phyloP scores from a whole-genome alignment of 2,329 filamentous ascomycete species.

The Juglanconis juglandina region DNA sequence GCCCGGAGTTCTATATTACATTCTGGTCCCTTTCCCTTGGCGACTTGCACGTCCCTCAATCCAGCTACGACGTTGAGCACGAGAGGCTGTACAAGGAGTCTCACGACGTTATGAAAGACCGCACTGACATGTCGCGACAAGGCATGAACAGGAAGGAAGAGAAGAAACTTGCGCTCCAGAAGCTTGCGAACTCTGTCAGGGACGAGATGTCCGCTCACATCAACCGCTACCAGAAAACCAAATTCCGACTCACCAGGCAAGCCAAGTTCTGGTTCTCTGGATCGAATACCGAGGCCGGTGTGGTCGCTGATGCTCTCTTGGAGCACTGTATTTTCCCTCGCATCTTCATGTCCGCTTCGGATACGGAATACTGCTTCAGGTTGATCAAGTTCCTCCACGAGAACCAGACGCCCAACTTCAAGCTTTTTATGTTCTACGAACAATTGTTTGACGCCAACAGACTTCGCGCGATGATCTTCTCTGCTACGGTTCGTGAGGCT shows the following conservation, averaged over 20 bases:
- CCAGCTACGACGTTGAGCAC: slow-evolving; percentile 75
- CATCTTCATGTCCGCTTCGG: slow-evolving; percentile 75
- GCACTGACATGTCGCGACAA: slow-evolving; percentile 67
- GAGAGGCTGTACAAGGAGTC: slow-evolving; percentile 65
- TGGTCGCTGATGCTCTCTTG: slow-evolving; percentile 71
- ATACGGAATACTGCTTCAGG: slow-evolving; percentile 84
- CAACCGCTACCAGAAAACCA: slow-evolving; percentile 63
- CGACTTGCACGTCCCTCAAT: slow-evolving; percentile 73
- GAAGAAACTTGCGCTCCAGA: slow-evolving; percentile 65
- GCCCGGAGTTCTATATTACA: slow-evolving; percentile 76
- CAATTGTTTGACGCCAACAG: slow-evolving; percentile 80
- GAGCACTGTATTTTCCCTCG: slow-evolving; percentile 93
- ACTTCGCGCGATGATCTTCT: slow-evolving; percentile 78
- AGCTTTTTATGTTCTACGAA: slow-evolving; percentile 78
- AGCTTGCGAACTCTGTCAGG: slow-evolving; percentile 66
- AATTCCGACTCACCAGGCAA: slow-evolving; percentile 68
- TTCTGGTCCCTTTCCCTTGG: slow-evolving; percentile 90
- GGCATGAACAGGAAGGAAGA: slow-evolving; percentile 66
- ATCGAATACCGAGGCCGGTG: slow-evolving; percentile 59
- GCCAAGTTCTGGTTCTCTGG: slow-evolving; percentile 75
- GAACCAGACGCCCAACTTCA: slow-evolving; percentile 80
- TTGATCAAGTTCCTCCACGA: slow-evolving; percentile 86
- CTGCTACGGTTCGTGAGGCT: slow-evolving; percentile 84
- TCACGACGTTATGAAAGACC: slow-evolving; percentile 64
- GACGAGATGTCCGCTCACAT: slow-evolving; percentile 71